Percentiles rank a stretch among this genome's conserved stretches.
Conservation (phyloP, 768 basidiomycete species). For the Lactarius psammicola region DNA sequence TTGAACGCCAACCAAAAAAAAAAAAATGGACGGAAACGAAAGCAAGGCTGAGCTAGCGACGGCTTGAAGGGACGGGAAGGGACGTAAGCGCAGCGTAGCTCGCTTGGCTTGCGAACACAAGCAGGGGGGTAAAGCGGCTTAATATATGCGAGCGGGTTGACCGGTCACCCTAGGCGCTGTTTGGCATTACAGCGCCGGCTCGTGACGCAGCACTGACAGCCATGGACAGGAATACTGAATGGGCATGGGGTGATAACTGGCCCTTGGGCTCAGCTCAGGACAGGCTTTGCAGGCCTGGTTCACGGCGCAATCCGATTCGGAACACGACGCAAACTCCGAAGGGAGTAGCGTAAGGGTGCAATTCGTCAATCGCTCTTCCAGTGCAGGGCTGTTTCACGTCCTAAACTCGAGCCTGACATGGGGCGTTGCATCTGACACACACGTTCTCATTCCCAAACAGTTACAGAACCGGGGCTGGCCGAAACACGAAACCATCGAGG, state of each 20-base stretch:
- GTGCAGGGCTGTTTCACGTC: background rate
- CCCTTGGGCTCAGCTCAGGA: background rate
- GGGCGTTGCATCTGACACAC: background rate
- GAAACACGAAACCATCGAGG: background rate
- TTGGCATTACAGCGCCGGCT: background rate
- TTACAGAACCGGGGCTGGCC: background rate
- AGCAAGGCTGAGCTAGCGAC: background rate
- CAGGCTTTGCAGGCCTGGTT: background rate
- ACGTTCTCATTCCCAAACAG: background rate
- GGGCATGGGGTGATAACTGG: background rate
- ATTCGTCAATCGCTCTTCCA: background rate
- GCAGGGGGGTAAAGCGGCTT: background rate
- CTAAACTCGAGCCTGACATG: background rate
- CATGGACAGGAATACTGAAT: background rate
- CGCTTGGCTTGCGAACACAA: background rate
- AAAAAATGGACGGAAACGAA: background rate
- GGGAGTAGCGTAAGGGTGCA: background rate
- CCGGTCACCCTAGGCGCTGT: background rate
- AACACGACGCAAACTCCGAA: background rate
- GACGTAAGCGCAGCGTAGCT: background rate
- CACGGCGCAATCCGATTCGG: background rate
- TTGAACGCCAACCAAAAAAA: background rate
- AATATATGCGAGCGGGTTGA: background rate
- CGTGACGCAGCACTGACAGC: background rate
- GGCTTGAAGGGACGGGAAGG: background rate